Evolutionary conservation across 805 yeast genomes (phyloP).

Genomic region (Ascoidea rubescens): DNA sequence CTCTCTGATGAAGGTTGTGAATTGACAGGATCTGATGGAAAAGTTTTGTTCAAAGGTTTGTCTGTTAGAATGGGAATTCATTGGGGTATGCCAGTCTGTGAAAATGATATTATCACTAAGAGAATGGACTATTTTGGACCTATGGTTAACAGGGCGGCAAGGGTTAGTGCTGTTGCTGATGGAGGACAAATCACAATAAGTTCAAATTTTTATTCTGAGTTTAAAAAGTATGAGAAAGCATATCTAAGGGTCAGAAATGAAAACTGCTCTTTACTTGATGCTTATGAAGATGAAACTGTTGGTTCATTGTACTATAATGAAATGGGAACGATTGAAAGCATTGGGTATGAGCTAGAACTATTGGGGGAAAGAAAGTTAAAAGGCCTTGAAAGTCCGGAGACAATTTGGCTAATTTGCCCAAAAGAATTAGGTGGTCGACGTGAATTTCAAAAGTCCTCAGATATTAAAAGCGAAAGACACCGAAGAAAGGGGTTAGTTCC

Average conservation of each 20-base stretch:
- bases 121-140: constrained; percentile 99
- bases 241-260: constrained; percentile 19
- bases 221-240: constrained; percentile 37
- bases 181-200: constrained; percentile 96
- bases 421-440: constrained; percentile 44
- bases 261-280: constrained; percentile 20
- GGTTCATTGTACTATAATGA: constrained; percentile 55
- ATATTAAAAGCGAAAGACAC: constrained; percentile 20
- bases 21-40: constrained; percentile 45
- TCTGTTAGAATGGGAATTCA: constrained; percentile 97
- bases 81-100: constrained; percentile 97
- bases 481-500: constrained; percentile 12
- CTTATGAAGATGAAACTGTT: constrained; percentile 28
- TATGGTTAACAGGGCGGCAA: constrained; percentile 89
- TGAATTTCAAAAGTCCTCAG: constrained; percentile 22
- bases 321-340: constrained; percentile 44
- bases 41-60: constrained; percentile 67
- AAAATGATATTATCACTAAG: constrained; percentile 83
- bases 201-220: constrained; percentile 65
- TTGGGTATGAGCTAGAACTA: constrained; percentile 54
- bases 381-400: constrained; percentile 89
- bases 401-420: constrained; percentile 70
- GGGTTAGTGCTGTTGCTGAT: constrained; percentile 89
- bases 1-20: constrained; percentile 76
- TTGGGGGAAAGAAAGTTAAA: constrained; percentile 83